These are phyloP conservation scores for Entelexis sorbosivorans DNA, from an alignment of 1,139 yeast genomes.

Conservation along the genomic window DNA sequence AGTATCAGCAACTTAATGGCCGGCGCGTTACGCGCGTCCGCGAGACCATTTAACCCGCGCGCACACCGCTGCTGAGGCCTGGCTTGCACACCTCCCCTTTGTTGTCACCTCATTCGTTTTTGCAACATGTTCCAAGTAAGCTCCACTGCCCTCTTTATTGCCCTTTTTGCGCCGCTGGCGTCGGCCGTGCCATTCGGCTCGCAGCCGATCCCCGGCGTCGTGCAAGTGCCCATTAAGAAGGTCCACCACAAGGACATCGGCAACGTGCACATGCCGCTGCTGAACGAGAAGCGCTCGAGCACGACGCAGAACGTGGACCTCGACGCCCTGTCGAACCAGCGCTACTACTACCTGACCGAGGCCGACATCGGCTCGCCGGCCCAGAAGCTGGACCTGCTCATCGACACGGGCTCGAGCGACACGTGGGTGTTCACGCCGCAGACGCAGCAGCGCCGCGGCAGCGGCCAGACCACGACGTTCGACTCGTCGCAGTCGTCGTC, in stretches of 20 bases:
- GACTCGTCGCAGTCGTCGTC: conserved; percentile 39
- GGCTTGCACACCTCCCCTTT: neutral
- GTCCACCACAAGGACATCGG: conserved; percentile 17
- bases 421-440: conserved; percentile 33
- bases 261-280: conserved; percentile 11
- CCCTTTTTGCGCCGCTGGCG: conserved; percentile 10
- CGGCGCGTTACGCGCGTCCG: neutral
- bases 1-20: neutral
- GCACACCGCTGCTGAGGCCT: too few species aligned
- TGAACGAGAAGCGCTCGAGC: conserved; percentile 13
- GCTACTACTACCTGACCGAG: conserved; percentile 31
- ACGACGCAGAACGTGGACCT: conserved; percentile 4
- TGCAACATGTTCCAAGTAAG: conserved; percentile 4
- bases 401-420: conserved; percentile 38
- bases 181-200: conserved; percentile 7
- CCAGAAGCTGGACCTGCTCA: conserved; percentile 30
- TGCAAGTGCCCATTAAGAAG: conserved; percentile 12
- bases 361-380: conserved; percentile 32
- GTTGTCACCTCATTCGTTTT: neutral
- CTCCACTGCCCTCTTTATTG: conserved; percentile 7
- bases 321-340: conserved; percentile 29
- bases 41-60: neutral
- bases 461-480: conserved; percentile 26
- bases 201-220: conserved; percentile 14
- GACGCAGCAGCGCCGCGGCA: conserved; percentile 21